phyloP scores from a whole-genome alignment of 169 alveolate species.

The Hepatocystis sp. region DNA sequence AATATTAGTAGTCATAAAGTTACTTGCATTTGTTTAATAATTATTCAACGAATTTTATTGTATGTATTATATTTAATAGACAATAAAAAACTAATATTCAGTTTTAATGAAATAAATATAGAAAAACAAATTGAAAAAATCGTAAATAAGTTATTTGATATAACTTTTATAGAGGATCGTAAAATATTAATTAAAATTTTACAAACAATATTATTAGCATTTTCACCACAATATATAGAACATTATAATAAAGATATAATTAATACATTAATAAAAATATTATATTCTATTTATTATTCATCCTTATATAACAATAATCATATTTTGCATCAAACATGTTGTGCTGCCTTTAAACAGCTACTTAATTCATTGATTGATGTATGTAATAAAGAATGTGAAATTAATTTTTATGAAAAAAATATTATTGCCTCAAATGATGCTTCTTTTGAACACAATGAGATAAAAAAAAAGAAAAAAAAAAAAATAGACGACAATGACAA shows the following conservation, averaged over 20 bases:
- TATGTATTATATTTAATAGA: constrained; percentile 59
- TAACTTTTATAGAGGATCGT: constrained; percentile 48
- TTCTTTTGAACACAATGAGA: background rate
- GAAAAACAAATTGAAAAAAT: constrained; percentile 60
- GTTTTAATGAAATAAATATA: constrained; percentile 29
- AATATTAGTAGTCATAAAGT: constrained; percentile 40
- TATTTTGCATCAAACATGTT: constrained; percentile 61
- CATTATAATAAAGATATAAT: constrained; percentile 42
- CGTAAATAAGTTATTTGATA: constrained; percentile 56
- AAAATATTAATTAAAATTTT: constrained; percentile 51
- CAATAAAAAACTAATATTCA: constrained; percentile 31
- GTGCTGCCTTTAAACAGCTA: constrained; percentile 57
- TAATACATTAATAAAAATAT: constrained; percentile 43
- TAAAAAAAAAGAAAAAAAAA: background rate
- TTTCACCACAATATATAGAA: constrained; percentile 53
- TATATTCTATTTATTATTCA: constrained; percentile 60
- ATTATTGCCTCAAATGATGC: background rate
- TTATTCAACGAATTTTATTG: constrained; percentile 28
- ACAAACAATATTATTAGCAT: constrained; percentile 59
- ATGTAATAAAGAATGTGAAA: constrained; percentile 30
- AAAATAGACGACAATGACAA: background rate
- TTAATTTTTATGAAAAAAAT: background rate
- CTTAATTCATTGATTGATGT: constrained; percentile 65
- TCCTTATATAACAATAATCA: constrained; percentile 40
- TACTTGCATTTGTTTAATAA: constrained; percentile 14